Evolutionary conservation across 202 grass and related monocot species (phyloP).

Genomic region (Digitaria exilis): DNA sequence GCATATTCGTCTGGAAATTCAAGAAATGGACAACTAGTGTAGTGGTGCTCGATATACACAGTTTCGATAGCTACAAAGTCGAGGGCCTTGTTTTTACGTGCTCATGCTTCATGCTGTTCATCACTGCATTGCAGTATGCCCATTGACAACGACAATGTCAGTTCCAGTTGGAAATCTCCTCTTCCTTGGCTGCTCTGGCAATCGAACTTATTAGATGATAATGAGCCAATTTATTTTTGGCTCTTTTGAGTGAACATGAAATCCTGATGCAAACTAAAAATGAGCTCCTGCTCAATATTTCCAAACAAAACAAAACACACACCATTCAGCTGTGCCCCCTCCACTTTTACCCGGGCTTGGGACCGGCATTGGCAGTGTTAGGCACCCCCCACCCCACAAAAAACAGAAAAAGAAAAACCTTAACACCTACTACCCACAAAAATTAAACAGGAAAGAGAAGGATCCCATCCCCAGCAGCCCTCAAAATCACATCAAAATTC

Average conservation of each 20-base stretch:
- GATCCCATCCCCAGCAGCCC: too few species aligned
- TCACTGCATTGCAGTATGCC: too few species aligned
- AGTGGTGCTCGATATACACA: too few species aligned
- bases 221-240: not conserved
- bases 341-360: constrained; percentile 56
- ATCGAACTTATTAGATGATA: not conserved
- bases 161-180: not conserved
- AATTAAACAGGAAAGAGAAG: not conserved
- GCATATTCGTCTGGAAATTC: too few species aligned
- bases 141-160: not conserved
- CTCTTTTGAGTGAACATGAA: not conserved
- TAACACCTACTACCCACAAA: too few species aligned
- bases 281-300: not conserved
- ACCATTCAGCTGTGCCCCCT: not conserved
- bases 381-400: not conserved
- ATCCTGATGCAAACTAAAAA: not conserved
- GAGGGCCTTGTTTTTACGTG: too few species aligned
- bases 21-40: too few species aligned
- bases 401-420: too few species aligned
- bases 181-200: not conserved
- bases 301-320: not conserved
- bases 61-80: too few species aligned
- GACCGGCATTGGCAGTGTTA: constrained; percentile 54
- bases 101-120: too few species aligned
- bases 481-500: too few species aligned